Percentiles rank a stretch among this genome's conserved stretches.
Evolutionary conservation across 2,329 filamentous ascomycete species (phyloP).

Genomic region (Verticillium alfalfae): DNA sequence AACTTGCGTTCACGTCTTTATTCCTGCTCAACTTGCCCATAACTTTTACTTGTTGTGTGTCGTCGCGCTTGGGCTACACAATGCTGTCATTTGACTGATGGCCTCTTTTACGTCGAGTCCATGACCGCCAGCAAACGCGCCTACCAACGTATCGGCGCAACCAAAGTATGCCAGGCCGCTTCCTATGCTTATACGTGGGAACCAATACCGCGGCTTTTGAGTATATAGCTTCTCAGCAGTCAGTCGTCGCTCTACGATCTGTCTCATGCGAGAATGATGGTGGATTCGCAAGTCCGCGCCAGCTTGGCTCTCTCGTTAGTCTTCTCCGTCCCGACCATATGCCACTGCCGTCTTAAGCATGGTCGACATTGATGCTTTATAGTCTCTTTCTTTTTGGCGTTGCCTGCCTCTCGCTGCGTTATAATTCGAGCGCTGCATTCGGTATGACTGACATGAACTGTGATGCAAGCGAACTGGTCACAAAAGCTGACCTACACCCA

Average conservation of each 20-base stretch:
- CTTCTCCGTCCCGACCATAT: not conserved
- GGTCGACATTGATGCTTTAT: not conserved
- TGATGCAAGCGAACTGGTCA: too few relatives aligned
- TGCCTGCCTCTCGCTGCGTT: conserved; percentile 22
- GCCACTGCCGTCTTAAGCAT: too few relatives aligned
- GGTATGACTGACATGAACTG: conserved; percentile 17
- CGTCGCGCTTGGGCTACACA: not conserved
- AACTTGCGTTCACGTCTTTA: not conserved
- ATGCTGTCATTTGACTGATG: not conserved
- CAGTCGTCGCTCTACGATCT: not conserved
- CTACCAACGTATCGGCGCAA: not conserved
- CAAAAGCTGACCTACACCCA: conserved; percentile 3
- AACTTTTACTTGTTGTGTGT: not conserved
- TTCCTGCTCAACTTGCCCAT: too few relatives aligned
- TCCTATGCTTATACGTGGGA: too few relatives aligned
- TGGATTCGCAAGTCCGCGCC: not conserved
- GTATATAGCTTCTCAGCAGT: not conserved
- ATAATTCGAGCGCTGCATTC: conserved; percentile 27
- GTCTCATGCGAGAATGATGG: not conserved
- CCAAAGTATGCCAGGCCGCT: too few relatives aligned
- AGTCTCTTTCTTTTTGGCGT: conserved; percentile 5
- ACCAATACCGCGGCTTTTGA: too few relatives aligned
- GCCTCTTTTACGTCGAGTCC: too few relatives aligned
- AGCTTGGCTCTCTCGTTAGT: not conserved
- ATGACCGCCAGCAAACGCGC: not conserved